phyloP scores from a whole-genome alignment of 2,329 filamentous ascomycete genomes.

The Pseudohalonectria lignicola region DNA sequence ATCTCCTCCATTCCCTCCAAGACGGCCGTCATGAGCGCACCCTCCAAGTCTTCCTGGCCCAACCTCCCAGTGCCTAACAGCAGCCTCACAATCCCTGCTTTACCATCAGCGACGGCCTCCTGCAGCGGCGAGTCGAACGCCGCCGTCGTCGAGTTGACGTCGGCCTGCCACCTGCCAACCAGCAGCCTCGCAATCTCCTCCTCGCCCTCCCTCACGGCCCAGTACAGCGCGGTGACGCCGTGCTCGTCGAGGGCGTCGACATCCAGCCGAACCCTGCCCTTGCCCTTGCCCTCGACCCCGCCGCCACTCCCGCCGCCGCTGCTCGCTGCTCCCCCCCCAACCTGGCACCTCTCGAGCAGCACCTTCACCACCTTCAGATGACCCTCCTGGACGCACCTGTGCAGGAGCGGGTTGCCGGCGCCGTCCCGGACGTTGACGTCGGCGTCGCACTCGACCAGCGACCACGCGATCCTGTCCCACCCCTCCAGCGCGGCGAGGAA shows the following conservation, averaged over 20 bases:
- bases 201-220: neutral
- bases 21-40: neutral
- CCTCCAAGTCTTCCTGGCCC: neutral
- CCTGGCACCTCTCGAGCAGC: conserved; percentile 21
- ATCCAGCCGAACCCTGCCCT: too few relatives aligned
- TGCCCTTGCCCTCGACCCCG: too few relatives aligned
- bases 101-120: neutral
- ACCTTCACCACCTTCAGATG: conserved; percentile 28
- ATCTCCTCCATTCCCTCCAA: neutral
- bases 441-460: neutral
- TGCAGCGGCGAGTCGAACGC: neutral
- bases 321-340: too few relatives aligned
- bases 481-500: neutral
- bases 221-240: neutral
- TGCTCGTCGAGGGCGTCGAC: neutral
- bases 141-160: neutral
- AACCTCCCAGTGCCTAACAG: neutral
- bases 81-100: neutral
- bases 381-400: conserved; percentile 37
- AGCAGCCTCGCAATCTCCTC: neutral
- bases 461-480: neutral
- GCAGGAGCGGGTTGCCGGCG: conserved; percentile 35
- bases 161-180: neutral
- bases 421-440: neutral
- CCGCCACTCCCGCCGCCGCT: conserved; percentile 16